phyloP scores from a whole-genome alignment of 2,329 filamentous ascomycete species.

The Talaromyces sp. region DNA sequence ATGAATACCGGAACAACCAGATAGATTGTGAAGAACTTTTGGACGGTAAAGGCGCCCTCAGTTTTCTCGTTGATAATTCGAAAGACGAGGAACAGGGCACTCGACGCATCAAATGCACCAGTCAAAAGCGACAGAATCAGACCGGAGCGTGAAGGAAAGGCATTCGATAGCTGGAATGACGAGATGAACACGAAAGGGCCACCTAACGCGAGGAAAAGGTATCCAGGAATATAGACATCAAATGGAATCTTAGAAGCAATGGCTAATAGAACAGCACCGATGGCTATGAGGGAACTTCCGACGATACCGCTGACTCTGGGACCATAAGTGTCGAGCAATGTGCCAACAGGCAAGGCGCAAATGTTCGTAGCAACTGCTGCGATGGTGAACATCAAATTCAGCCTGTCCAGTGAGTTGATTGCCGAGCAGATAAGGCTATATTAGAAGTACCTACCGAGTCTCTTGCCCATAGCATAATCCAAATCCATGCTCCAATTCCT shows the following conservation, averaged over 20 bases:
- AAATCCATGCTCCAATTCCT: slow-evolving; percentile 49
- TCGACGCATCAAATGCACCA: slow-evolving; percentile 79
- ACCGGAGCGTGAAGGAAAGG: slow-evolving; percentile 72
- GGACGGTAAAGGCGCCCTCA: slow-evolving; percentile 56
- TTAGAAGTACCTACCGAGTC: slow-evolving; percentile 38
- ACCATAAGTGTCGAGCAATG: slow-evolving; percentile 77
- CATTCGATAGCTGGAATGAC: slow-evolving; percentile 79
- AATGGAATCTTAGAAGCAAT: slow-evolving; percentile 63
- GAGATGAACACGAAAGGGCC: slow-evolving; percentile 80
- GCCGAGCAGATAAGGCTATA: background rate
- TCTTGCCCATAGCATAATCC: slow-evolving; percentile 59
- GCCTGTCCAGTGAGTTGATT: slow-evolving; percentile 32
- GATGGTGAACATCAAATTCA: slow-evolving; percentile 91
- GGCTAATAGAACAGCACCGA: slow-evolving; percentile 70
- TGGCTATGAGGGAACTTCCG: slow-evolving; percentile 64
- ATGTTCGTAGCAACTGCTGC: slow-evolving; percentile 87
- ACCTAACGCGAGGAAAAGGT: slow-evolving; percentile 72
- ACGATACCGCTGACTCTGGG: slow-evolving; percentile 72
- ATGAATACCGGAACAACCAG: slow-evolving; percentile 68
- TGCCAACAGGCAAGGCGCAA: slow-evolving; percentile 77
- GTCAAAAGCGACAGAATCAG: slow-evolving; percentile 77
- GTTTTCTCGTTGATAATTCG: slow-evolving; percentile 65
- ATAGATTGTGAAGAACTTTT: slow-evolving; percentile 69
- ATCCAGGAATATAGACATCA: slow-evolving; percentile 71
- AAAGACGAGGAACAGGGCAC: slow-evolving; percentile 72